Evolutionary conservation across 768 basidiomycete genomes (phyloP).

Genomic region (Amanita phalloides): DNA sequence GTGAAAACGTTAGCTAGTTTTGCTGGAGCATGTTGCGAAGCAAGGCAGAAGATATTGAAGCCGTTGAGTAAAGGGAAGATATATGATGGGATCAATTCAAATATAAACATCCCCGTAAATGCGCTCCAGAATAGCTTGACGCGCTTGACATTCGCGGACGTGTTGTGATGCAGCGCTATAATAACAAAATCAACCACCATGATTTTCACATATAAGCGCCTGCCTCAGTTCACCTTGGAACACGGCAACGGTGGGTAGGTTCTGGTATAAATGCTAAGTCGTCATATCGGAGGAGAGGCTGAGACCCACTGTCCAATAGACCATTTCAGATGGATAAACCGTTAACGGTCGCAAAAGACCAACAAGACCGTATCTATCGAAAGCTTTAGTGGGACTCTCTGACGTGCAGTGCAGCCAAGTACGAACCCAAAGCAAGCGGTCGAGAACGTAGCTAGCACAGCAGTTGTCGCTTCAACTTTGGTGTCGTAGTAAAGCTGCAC

Average conservation of each 20-base stretch:
- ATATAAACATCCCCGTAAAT: constrained; percentile 40
- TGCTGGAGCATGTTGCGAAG: constrained; percentile 36
- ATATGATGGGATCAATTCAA: constrained; percentile 43
- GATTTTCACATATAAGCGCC: neutral
- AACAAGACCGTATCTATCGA: constrained; percentile 42
- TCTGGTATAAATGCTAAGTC: constrained; percentile 17
- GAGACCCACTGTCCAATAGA: constrained; percentile 41
- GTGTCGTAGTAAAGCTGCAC: constrained; percentile 48
- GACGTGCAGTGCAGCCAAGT: neutral
- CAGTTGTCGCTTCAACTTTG: constrained; percentile 41
- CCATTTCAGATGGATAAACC: constrained; percentile 54
- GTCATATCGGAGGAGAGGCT: neutral
- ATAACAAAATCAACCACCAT: neutral
- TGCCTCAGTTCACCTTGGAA: constrained; percentile 35
- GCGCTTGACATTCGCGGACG: constrained; percentile 31
- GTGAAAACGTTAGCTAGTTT: constrained; percentile 39
- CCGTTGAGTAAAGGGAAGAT: constrained; percentile 58
- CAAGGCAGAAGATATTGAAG: constrained; percentile 49
- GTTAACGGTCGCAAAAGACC: constrained; percentile 48
- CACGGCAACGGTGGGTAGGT: constrained; percentile 45
- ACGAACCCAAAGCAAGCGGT: constrained; percentile 51
- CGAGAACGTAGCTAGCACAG: constrained; percentile 52
- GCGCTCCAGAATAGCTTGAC: constrained; percentile 42
- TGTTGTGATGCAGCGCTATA: constrained; percentile 39
- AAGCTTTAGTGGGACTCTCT: neutral